Evolutionary conservation across 2,329 filamentous ascomycete species (phyloP).

Genomic region (Fusarium xylarioides): DNA sequence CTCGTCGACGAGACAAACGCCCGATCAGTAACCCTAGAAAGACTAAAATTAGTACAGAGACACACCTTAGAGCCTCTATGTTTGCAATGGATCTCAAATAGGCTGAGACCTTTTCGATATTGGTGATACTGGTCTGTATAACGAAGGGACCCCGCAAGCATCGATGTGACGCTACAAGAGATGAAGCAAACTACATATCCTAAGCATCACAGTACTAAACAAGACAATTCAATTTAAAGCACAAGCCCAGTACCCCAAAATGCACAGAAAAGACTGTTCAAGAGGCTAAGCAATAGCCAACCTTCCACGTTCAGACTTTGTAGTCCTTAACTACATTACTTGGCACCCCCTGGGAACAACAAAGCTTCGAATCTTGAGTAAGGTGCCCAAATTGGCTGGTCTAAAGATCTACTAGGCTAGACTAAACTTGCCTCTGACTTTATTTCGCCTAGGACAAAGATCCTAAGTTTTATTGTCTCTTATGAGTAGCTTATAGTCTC

Average conservation of each 20-base stretch:
- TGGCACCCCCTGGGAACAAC: not conserved
- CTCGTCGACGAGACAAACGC: not conserved
- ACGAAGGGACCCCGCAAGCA: not conserved
- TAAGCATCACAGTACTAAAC: not conserved
- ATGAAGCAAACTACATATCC: not conserved
- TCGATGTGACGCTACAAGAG: too few relatives aligned
- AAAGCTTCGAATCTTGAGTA: not conserved
- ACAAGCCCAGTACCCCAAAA: accelerated
- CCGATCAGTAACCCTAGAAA: not conserved
- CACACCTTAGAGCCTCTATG: accelerated
- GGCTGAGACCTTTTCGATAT: accelerated
- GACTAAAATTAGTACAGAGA: not conserved
- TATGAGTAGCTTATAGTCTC: not conserved
- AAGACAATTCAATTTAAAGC: accelerated
- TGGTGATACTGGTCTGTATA: too few relatives aligned
- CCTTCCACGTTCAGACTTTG: accelerated
- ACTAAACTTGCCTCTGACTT: not conserved
- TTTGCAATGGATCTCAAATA: accelerated
- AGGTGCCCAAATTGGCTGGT: not conserved
- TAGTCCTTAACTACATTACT: not conserved
- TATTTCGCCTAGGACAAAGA: not conserved
- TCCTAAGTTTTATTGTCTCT: not conserved
- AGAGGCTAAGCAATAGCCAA: not conserved
- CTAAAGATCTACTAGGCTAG: not conserved
- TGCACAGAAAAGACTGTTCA: accelerated